These are phyloP conservation scores for Pseudozyma tsukubaensis DNA, from an alignment of 1,284 basidiomycete species.

Conservation along the genomic window DNA sequence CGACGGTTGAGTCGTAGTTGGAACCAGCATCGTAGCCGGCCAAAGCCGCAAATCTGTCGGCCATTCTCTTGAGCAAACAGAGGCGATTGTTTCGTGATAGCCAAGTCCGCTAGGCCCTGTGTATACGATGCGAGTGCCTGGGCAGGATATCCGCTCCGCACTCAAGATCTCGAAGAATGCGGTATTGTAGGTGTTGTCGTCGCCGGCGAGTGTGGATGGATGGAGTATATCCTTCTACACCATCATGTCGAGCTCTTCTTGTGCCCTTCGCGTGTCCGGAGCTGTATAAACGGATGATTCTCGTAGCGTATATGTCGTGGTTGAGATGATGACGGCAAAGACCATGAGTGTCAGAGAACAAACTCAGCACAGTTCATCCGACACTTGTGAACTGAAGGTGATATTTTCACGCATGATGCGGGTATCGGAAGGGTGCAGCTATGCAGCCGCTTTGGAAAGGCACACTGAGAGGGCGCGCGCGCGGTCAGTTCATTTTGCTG, in stretches of 20 bases:
- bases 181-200: background rate
- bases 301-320: background rate
- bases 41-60: constrained; percentile 53
- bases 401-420: too few species aligned
- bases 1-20: constrained; percentile 47
- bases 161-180: background rate
- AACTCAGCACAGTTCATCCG: too few species aligned
- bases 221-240: background rate
- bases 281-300: background rate
- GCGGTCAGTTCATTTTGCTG: background rate
- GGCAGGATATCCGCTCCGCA: background rate
- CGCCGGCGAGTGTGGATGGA: background rate
- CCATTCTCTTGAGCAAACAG: constrained; percentile 22
- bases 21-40: constrained; percentile 55
- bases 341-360: too few species aligned
- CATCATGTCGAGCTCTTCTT: background rate
- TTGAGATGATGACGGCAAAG: background rate
- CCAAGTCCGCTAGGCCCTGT: background rate
- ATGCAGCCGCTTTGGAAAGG: background rate
- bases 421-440: background rate
- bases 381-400: too few species aligned
- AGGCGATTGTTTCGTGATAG: background rate
- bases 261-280: background rate
- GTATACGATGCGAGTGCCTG: background rate
- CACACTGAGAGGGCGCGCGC: constrained; percentile 17